Base-by-base conservation (phyloP, 1,284 basidiomycete species). In the Mycena citricolor region DNA sequence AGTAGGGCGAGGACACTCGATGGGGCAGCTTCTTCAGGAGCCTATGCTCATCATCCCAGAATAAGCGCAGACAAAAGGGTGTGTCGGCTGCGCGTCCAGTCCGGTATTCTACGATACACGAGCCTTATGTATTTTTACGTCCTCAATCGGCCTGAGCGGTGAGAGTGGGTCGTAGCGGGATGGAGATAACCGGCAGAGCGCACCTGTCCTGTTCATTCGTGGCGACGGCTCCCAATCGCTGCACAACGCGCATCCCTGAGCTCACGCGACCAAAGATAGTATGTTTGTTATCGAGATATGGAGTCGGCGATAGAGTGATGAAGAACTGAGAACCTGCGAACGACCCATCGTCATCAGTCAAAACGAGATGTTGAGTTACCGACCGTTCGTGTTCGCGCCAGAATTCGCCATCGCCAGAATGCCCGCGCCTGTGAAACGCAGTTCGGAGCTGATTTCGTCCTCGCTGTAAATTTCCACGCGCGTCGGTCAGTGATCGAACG, bases 351-450 rank as follows among this genome's bases (percentile, higher is more conserved):
- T n/a, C 16, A 22, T 19, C n/a, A 25, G 32, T 39, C 28, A 43
- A 17, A 24, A 16, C 32, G 31, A 23, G 6, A 35, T 11, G 19
- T 17, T 31, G 28, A 38, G 30, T 13, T 23, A 61, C 76, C 39
- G 47, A 84, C 93, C 91, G 61, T 97, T 97, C 10, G 89, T 90
- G 61, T 97, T 94, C 5, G 93, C 92, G 1, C 93, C 93, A 26
- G 89, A 86, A 64, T 97, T 97, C 3, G 94, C 94, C 94, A 97
- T 97, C 7, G 93, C 94, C 17, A 97, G 77, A 44, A 97, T 94
- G 20, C 94, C 94, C 32, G 93, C 92, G n/a, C 94, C 94, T 3
- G 91, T 93, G 68, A 97, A 97, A 31, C 93, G 76, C 52, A 97
- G 68, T 16, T 94, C 91, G 3, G 89, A 85, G 57, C 86, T 78